Evolutionary conservation across 1,284 basidiomycete species (phyloP), one percentile per base, ranked within the genome.

Genomic region (Apiotrichum montevideense): DNA sequence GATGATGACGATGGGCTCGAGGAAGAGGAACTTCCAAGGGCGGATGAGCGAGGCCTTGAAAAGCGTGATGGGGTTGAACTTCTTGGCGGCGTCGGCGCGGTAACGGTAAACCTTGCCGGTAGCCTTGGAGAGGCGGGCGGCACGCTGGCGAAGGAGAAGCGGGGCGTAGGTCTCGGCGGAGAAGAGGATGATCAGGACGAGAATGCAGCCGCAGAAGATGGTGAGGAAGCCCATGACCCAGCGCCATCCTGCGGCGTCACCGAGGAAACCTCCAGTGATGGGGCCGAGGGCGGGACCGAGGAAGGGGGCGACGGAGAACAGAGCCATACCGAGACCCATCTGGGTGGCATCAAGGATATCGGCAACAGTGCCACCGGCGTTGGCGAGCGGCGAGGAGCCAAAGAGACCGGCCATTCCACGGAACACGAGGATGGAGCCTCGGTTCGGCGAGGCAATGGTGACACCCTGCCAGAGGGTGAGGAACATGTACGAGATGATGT

Each of bases 151-250:
- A 9, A 80, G 69, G 3, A 80, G 66, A 1, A 73, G 65, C 0
- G 79, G 79, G 0, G 76, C 73, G 63, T 80, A 79, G 3, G 79
- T 80, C 66, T 80, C 79, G 7, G 77, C 69, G 34, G 67, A 64
- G 56, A 71, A 61, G 47, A 77, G 43, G 43, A 67, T 56, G 44
- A 69, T 65, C 40, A 35, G n/a, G 41, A 63, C 2, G 15, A 55
- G 37, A 37, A 63, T 39, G 45, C 7, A 15, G 7, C 13, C 52
- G 37, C 57, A 59, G 66, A 80, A 78, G 57, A 79, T 74, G 64
- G 84, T 80, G 77, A 87, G 83, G 55, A 87, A 75, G 79, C 84
- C 86, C 69, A 85, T 85, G 55, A 84, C 83, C 77, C 79, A 80
- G 53, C 79, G 64, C 79, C 79, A 80, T 0, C 72, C 74, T 8